Evolutionary conservation across 768 basidiomycete species (phyloP).

Genomic region (Leccinum sublutescens): DNA sequence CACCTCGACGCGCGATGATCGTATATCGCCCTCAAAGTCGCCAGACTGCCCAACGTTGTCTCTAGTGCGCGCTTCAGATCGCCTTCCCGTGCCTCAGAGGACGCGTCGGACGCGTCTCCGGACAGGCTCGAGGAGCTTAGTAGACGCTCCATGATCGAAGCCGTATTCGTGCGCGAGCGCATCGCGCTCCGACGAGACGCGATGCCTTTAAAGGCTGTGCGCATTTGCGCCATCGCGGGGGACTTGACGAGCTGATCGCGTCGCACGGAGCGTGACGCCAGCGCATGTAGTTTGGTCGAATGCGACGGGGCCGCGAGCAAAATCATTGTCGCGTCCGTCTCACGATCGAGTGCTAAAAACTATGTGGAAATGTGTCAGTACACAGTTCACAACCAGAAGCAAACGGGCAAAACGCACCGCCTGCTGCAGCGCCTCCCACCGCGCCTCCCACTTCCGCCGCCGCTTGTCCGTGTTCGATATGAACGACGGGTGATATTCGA

Average conservation of each 20-base stretch:
- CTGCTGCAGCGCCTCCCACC: conserved; percentile 73
- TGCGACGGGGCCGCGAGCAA: conserved; percentile 76
- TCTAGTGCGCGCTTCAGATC: conserved; percentile 69
- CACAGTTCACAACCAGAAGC: background rate
- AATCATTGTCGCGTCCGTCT: conserved; percentile 77
- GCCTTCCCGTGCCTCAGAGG: conserved; percentile 50
- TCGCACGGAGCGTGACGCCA: conserved; percentile 69
- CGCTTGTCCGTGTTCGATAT: conserved; percentile 66
- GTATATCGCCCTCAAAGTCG: conserved; percentile 60
- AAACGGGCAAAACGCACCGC: conserved; percentile 46
- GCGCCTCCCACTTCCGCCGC: conserved; percentile 67
- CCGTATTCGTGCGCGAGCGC: conserved; percentile 43
- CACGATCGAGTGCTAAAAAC: conserved; percentile 78
- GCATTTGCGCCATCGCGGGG: conserved; percentile 50
- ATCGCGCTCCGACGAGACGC: conserved; percentile 52
- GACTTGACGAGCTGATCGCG: conserved; percentile 52
- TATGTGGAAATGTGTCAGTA: conserved; percentile 27
- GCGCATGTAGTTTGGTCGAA: conserved; percentile 58
- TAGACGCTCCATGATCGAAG: conserved; percentile 48
- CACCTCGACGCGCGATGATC: conserved; percentile 68
- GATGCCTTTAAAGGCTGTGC: conserved; percentile 56
- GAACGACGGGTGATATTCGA: conserved; percentile 75
- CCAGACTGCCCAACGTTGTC: conserved; percentile 64
- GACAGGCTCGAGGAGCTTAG: conserved; percentile 40
- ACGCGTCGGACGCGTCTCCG: conserved; percentile 56